Evolutionary conservation across 257 asterid genomes (phyloP).

Genomic region (Henckelia pumila): DNA sequence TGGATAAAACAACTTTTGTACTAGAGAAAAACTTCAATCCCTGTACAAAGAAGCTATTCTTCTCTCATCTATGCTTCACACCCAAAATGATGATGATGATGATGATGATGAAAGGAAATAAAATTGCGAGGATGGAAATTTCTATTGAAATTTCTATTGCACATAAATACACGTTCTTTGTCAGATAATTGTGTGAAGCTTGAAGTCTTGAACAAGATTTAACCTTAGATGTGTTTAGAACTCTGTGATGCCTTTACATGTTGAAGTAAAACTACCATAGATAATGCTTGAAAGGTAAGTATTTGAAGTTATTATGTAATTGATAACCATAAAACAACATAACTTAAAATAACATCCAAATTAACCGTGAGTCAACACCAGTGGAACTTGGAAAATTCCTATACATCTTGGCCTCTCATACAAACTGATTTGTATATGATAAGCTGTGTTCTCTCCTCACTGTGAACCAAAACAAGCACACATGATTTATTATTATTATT

Average conservation of each 20-base stretch:
- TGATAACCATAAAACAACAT: neutral
- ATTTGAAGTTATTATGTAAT: neutral
- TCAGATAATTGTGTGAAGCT: neutral
- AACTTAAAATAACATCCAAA: neutral
- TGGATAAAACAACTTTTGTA: neutral
- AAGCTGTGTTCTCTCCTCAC: slow-evolving; percentile 1
- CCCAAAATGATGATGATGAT: neutral
- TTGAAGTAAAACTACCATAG: neutral
- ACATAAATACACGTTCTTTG: neutral
- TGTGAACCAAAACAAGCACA: slow-evolving; percentile 10
- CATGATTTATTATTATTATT: neutral
- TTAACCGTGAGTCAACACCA: neutral
- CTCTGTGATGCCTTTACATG: neutral
- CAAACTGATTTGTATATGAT: slow-evolving; percentile 10
- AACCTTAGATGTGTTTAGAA: neutral
- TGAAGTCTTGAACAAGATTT: neutral
- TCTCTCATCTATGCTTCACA: slow-evolving; percentile 1
- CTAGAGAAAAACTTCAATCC: neutral
- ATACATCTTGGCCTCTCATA: neutral
- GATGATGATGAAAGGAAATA: neutral
- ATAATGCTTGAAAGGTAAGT: neutral
- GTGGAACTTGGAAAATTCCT: slow-evolving; percentile 7
- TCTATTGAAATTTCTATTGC: neutral
- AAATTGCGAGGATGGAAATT: neutral
- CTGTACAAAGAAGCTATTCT: slow-evolving; percentile 13